phyloP scores from a whole-genome alignment of 1,284 basidiomycete genomes.

The Ceratobasidium theobromae region DNA sequence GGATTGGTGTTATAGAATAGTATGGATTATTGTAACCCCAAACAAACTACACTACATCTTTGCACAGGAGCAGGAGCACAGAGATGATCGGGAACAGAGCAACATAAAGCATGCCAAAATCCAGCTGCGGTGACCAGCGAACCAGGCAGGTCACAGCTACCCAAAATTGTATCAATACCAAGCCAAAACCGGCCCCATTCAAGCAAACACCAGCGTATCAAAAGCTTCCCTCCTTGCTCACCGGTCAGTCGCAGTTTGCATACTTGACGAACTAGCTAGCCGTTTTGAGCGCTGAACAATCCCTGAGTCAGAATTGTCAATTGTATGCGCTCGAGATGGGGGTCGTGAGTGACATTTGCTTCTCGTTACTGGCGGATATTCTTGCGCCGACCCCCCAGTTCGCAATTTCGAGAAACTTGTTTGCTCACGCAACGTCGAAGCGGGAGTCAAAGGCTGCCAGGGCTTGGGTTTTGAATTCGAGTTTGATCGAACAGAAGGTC shows the following conservation, averaged over 20 bases:
- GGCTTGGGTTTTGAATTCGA: not conserved
- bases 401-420: not conserved
- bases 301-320: too few relatives aligned
- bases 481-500: not conserved
- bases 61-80: conserved; percentile 7
- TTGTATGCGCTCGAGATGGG: conserved; percentile 4
- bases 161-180: not conserved
- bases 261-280: conserved; percentile 6
- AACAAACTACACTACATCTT: conserved; percentile 31
- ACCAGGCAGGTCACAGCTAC: not conserved
- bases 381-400: conserved; percentile 4
- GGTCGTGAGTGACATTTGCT: conserved; percentile 2
- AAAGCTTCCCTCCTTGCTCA: not conserved
- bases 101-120: conserved; percentile 11
- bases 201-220: not conserved
- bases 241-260: not conserved
- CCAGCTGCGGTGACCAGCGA: not conserved
- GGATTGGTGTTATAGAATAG: not conserved
- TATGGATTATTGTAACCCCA: conserved; percentile 4
- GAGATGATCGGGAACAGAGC: not conserved
- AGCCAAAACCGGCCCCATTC: not conserved
- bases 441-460: conserved; percentile 18
- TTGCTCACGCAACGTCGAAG: not conserved
- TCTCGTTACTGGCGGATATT: not conserved
- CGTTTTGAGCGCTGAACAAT: not conserved